These are phyloP conservation scores for Microsporum ferrugineum DNA, from an alignment of 2,329 filamentous ascomycete species.

Conservation along the genomic window DNA sequence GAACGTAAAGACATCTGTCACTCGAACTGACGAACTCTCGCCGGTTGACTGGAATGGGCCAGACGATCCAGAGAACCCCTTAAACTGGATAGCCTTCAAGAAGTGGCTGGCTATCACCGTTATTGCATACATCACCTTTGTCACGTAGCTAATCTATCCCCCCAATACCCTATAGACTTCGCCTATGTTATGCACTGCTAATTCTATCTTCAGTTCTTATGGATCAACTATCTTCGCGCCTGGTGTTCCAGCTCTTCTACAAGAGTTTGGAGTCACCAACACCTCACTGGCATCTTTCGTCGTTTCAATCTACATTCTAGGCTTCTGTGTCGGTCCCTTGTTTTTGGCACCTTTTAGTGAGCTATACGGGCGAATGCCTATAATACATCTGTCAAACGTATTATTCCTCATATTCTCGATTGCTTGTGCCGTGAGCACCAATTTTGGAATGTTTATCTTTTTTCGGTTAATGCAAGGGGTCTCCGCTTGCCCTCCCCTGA, in stretches of 20 bases:
- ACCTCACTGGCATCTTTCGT: slow-evolving; percentile 40
- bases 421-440: slow-evolving; percentile 48
- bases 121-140: slow-evolving; percentile 34
- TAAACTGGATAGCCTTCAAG: slow-evolving; percentile 45
- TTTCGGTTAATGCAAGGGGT: slow-evolving; percentile 52
- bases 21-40: not conserved
- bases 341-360: slow-evolving; percentile 55
- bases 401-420: slow-evolving; percentile 50
- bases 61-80: slow-evolving; percentile 47
- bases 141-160: slow-evolving; percentile 32
- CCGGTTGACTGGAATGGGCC: slow-evolving; percentile 50
- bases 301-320: slow-evolving; percentile 51
- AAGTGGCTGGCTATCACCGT: slow-evolving; percentile 34
- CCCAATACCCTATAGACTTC: not conserved
- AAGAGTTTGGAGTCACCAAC: slow-evolving; percentile 36
- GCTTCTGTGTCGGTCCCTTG: slow-evolving; percentile 51
- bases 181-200: slow-evolving; percentile 5
- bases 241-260: slow-evolving; percentile 30
- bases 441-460: slow-evolving; percentile 48
- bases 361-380: slow-evolving; percentile 43
- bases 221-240: slow-evolving; percentile 38
- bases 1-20: not conserved
- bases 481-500: slow-evolving; percentile 26
- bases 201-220: slow-evolving; percentile 17
- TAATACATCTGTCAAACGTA: slow-evolving; percentile 47